phyloP scores from a whole-genome alignment of 768 basidiomycete species.

The Serendipita indica region DNA sequence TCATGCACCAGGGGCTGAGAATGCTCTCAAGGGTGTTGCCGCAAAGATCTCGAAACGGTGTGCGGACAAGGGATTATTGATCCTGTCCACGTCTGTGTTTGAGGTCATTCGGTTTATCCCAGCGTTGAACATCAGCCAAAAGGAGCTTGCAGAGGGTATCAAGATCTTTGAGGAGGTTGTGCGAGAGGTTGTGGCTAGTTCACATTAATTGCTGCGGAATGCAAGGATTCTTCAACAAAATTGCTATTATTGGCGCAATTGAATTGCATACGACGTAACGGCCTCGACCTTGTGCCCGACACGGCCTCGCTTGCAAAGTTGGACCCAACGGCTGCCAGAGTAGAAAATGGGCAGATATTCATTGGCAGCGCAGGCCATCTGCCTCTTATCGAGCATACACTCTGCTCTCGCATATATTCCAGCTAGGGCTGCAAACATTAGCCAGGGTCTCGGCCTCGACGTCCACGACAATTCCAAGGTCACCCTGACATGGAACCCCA shows the following conservation, averaged over 20 bases:
- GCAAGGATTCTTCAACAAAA: neutral
- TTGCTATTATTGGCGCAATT: neutral
- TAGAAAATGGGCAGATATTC: too few species aligned
- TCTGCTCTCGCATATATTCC: neutral
- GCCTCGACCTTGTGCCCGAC: too few species aligned
- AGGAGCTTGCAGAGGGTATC: slow-evolving; percentile 47
- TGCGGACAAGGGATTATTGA: slow-evolving; percentile 70
- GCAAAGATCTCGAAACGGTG: slow-evolving; percentile 61
- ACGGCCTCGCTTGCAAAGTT: too few species aligned
- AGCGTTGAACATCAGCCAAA: slow-evolving; percentile 61
- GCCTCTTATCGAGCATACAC: too few species aligned
- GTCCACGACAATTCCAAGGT: slow-evolving; percentile 4
- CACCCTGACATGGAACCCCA: neutral
- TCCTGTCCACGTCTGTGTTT: slow-evolving; percentile 80
- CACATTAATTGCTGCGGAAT: slow-evolving; percentile 15
- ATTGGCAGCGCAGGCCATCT: too few species aligned
- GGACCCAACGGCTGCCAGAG: too few species aligned
- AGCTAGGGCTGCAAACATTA: neutral
- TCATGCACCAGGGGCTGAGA: slow-evolving; percentile 34
- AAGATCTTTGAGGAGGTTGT: slow-evolving; percentile 22
- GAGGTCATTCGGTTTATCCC: slow-evolving; percentile 90
- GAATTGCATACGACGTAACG: too few species aligned
- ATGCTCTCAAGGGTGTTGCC: slow-evolving; percentile 42
- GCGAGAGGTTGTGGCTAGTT: slow-evolving; percentile 22
- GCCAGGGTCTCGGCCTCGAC: neutral